Percentiles rank a stretch among this genome's conserved stretches.
phyloP scores from a whole-genome alignment of 1,139 yeast genomes.

The Yamadazyma kanchanaburiensis region DNA sequence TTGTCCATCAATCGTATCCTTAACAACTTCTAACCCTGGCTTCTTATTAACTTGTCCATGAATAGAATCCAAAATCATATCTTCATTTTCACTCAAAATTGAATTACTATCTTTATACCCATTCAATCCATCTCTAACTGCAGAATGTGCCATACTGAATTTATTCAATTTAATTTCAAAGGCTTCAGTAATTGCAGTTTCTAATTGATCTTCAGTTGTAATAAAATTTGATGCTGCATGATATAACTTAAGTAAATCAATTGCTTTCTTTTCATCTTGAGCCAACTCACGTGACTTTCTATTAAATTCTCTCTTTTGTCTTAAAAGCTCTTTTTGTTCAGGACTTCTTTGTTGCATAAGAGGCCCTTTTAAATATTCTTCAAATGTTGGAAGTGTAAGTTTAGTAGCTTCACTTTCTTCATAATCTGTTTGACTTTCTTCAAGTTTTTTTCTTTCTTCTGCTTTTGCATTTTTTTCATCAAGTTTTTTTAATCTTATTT shows the following conservation, averaged over 20 bases:
- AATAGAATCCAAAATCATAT: constrained; percentile 32
- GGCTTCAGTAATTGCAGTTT: constrained; percentile 53
- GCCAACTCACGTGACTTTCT: constrained; percentile 32
- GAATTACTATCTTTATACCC: constrained; percentile 23
- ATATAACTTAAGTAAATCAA: constrained; percentile 62
- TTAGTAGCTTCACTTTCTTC: constrained; percentile 51
- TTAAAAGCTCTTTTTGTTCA: constrained; percentile 54
- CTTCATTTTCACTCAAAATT: constrained; percentile 31
- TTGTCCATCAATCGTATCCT: constrained; percentile 37
- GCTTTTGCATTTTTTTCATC: constrained; percentile 32
- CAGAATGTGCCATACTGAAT: constrained; percentile 33
- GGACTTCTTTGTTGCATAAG: constrained; percentile 68
- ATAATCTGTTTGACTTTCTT: constrained; percentile 17
- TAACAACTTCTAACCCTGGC: constrained; percentile 48
- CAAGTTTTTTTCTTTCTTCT: constrained; percentile 22
- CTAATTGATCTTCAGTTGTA: constrained; percentile 62
- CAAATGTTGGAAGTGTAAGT: constrained; percentile 79
- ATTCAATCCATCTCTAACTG: constrained; percentile 35
- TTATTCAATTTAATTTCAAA: constrained; percentile 45
- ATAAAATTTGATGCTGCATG: constrained; percentile 67
- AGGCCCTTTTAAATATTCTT: constrained; percentile 63
- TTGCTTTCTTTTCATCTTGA: constrained; percentile 45
- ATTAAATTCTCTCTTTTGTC: constrained; percentile 37
- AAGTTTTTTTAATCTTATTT: constrained; percentile 41
- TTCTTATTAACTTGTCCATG: constrained; percentile 37